A percentile compares a stretch with the other conserved stretches of the same genome.
phyloP scores from a whole-genome alignment of 768 basidiomycete species.

The Russula sp. region DNA sequence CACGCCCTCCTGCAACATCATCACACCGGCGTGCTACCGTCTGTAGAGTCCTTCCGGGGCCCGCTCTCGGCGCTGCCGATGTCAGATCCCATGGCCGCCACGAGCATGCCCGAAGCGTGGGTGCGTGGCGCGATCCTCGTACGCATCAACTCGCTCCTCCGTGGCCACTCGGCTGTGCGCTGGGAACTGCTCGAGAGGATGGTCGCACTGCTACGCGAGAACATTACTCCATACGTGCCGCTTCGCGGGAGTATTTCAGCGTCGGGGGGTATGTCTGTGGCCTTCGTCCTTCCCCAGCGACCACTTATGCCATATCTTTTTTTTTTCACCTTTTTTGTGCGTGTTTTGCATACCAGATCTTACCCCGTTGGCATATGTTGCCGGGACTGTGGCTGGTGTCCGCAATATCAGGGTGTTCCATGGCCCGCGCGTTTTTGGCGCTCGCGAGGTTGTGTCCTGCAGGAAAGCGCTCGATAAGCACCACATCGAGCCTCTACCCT shows the following conservation, averaged over 20 bases:
- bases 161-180: conserved; percentile 82
- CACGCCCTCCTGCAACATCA: conserved; percentile 77
- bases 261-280: conserved; percentile 52
- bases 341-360: conserved; percentile 15
- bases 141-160: conserved; percentile 82
- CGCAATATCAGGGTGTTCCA: conserved; percentile 70
- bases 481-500: conserved; percentile 53
- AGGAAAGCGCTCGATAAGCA: conserved; percentile 51
- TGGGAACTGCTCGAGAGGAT: conserved; percentile 76
- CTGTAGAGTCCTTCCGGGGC: conserved; percentile 25
- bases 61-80: conserved; percentile 57
- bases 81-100: conserved; percentile 55
- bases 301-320: not conserved
- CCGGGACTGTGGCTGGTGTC: conserved; percentile 71
- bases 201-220: conserved; percentile 57
- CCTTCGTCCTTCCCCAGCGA: not conserved
- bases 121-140: conserved; percentile 85
- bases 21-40: conserved; percentile 66
- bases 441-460: conserved; percentile 45
- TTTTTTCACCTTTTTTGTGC: not conserved
- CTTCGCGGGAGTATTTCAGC: conserved; percentile 80
- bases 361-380: conserved; percentile 28
- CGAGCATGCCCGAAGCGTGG: conserved; percentile 81
- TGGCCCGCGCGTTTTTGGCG: conserved; percentile 40
- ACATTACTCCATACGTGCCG: conserved; percentile 77